Conservation (phyloP, 257 asterid species). For the Capsicum rhomboideum region DNA sequence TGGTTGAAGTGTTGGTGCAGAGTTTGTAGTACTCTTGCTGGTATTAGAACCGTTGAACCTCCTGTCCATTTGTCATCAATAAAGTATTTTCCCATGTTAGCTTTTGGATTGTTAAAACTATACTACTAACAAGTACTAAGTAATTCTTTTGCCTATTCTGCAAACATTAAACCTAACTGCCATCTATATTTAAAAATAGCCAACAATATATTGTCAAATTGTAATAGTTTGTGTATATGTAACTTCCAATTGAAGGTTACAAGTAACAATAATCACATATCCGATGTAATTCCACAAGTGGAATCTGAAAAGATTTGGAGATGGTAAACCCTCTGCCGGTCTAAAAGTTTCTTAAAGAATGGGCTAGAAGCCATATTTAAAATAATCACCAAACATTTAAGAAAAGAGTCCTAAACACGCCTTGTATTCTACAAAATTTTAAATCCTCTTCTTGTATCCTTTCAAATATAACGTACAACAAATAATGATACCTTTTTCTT, state of each 20-base stretch:
- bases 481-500: not conserved
- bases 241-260: not conserved
- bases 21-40: slow-evolving; percentile 73
- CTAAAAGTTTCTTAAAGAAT: no score
- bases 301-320: no score
- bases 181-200: not conserved
- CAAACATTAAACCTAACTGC: not conserved
- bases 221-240: not conserved
- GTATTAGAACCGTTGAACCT: slow-evolving; percentile 64
- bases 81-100: not conserved
- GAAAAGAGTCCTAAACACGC: not conserved
- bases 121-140: not conserved
- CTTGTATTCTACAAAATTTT: not conserved
- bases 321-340: no score
- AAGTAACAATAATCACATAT: not conserved
- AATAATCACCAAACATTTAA: not conserved
- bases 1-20: slow-evolving; percentile 44
- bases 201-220: not conserved
- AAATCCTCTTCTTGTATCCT: not conserved
- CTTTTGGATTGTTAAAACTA: not conserved
- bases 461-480: not conserved
- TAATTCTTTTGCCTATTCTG: not conserved
- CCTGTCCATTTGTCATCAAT: slow-evolving; percentile 20
- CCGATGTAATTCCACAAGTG: not conserved
- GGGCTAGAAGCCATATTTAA: not conserved